phyloP scores from a whole-genome alignment of 371 early-diverging fungal genomes.

The Apophysomyces variabilis region DNA sequence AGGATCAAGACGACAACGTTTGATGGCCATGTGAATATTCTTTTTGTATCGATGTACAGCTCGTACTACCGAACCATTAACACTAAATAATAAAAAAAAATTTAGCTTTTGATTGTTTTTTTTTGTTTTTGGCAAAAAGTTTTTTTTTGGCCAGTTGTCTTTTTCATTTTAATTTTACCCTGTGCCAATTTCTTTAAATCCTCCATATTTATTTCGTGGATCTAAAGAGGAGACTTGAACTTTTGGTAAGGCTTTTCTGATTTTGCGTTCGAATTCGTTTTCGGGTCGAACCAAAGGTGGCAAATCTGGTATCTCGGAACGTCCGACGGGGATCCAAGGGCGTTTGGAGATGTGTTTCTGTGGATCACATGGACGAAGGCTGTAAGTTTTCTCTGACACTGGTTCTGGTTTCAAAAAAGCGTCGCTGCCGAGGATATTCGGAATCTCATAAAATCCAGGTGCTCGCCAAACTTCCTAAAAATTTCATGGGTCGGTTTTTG shows the following conservation, averaged over 20 bases:
- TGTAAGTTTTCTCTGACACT: constrained; percentile 28
- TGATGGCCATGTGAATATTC: constrained; percentile 46
- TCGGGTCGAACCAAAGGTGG: constrained; percentile 46
- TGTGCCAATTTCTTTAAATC: constrained; percentile 58
- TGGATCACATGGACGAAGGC: constrained; percentile 35
- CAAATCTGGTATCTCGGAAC: constrained; percentile 47
- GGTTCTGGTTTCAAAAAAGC: constrained; percentile 47
- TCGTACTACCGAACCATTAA: constrained; percentile 53
- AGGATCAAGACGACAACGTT: constrained; percentile 48
- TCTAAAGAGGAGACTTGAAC: constrained; percentile 34
- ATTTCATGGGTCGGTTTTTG: background rate
- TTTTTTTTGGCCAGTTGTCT: background rate
- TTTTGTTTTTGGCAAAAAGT: background rate
- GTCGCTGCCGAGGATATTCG: constrained; percentile 50
- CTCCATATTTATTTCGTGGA: constrained; percentile 41
- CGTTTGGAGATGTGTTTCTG: constrained; percentile 48
- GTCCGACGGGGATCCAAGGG: constrained; percentile 47
- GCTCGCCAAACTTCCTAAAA: constrained; percentile 46
- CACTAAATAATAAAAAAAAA: constrained; percentile 30
- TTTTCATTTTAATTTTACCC: constrained; percentile 34
- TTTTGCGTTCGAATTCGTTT: constrained; percentile 46
- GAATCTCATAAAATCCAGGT: constrained; percentile 52
- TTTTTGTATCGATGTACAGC: constrained; percentile 40
- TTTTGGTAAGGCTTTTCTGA: constrained; percentile 47
- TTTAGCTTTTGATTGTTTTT: background rate